Evolutionary conservation across 75 land plant species (phyloP).

Genomic region (Pseudotsuga menziesii): DNA sequence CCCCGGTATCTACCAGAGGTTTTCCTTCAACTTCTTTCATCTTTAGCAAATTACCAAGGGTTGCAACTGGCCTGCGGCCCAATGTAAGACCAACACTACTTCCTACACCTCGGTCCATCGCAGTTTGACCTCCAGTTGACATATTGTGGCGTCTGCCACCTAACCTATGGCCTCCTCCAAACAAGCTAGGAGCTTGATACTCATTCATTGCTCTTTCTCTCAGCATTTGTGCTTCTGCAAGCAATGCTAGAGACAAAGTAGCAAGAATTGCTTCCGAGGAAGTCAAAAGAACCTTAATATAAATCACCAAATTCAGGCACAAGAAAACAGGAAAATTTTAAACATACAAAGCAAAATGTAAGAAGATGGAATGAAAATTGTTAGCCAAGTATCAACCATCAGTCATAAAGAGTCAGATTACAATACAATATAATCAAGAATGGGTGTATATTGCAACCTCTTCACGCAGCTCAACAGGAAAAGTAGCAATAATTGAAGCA

Average conservation of each 20-base stretch:
- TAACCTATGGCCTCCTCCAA: slow-evolving; percentile 68
- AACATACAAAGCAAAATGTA: not conserved
- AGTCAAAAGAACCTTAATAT: slow-evolving; percentile 82
- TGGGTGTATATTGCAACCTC: slow-evolving; percentile 45
- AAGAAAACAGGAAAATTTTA: not conserved
- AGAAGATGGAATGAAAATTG: not conserved
- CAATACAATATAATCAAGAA: not conserved
- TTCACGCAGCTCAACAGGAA: slow-evolving; percentile 93
- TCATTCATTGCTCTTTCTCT: slow-evolving; percentile 85
- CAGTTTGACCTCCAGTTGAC: slow-evolving; percentile 58
- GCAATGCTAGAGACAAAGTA: slow-evolving; percentile 77
- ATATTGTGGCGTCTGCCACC: slow-evolving; percentile 54
- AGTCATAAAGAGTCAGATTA: not conserved
- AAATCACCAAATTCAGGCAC: not conserved
- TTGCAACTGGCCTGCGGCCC: slow-evolving; percentile 49
- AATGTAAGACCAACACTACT: slow-evolving; percentile 37
- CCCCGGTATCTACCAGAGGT: slow-evolving; percentile 71
- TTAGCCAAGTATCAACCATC: not conserved
- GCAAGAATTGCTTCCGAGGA: slow-evolving; percentile 86
- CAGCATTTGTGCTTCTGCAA: slow-evolving; percentile 94
- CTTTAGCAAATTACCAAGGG: slow-evolving; percentile 36
- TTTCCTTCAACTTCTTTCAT: slow-evolving; percentile 83
- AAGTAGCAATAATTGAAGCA: slow-evolving; percentile 98
- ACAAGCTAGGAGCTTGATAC: slow-evolving; percentile 66
- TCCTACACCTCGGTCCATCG: slow-evolving; percentile 84